Percentiles rank a stretch among this genome's conserved stretches.
Evolutionary conservation across 1,284 basidiomycete genomes (phyloP).

Genomic region (Porogramme epimiltina): DNA sequence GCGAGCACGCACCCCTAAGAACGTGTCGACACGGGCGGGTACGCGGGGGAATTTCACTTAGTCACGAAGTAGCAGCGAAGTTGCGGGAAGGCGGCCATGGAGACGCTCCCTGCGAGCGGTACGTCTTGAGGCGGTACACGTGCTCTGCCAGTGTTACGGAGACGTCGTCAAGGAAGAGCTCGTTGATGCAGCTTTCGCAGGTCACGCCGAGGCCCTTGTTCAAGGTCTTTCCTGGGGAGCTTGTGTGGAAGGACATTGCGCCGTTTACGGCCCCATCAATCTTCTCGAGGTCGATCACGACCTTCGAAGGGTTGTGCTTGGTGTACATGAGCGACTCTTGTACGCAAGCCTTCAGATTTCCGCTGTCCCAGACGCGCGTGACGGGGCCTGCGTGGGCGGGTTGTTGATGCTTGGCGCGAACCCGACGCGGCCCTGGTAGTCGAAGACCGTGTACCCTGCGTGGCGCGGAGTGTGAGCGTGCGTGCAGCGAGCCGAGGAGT

Average conservation of each 20-base stretch:
- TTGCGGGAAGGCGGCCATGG: conserved; percentile 87
- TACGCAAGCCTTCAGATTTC: conserved; percentile 88
- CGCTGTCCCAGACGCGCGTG: conserved; percentile 87
- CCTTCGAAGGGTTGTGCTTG: conserved; percentile 87
- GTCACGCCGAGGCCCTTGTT: conserved; percentile 84
- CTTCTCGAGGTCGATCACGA: conserved; percentile 97
- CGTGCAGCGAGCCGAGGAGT: neutral
- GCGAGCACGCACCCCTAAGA: conserved; percentile 44
- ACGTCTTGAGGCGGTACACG: conserved; percentile 95
- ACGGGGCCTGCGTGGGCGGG: conserved; percentile 82
- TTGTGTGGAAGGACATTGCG: conserved; percentile 98
- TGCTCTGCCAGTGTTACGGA: conserved; percentile 74
- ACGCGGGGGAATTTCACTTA: conserved; percentile 83
- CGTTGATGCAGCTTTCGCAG: conserved; percentile 90
- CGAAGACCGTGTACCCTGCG: conserved; percentile 60
- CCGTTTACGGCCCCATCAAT: conserved; percentile 78
- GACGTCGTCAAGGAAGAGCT: conserved; percentile 85
- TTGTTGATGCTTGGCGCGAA: conserved; percentile 86
- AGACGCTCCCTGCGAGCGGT: conserved; percentile 92
- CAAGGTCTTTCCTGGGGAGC: conserved; percentile 80
- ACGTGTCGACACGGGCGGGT: conserved; percentile 46
- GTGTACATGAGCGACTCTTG: conserved; percentile 96
- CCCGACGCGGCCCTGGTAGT: conserved; percentile 61
- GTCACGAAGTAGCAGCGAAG: conserved; percentile 97
- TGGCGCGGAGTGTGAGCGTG: neutral